Percentiles rank a stretch among this genome's conserved stretches.
These are phyloP conservation scores for Thelonectria discophora DNA, from an alignment of 2,329 filamentous ascomycete species.

Conservation along the genomic window DNA sequence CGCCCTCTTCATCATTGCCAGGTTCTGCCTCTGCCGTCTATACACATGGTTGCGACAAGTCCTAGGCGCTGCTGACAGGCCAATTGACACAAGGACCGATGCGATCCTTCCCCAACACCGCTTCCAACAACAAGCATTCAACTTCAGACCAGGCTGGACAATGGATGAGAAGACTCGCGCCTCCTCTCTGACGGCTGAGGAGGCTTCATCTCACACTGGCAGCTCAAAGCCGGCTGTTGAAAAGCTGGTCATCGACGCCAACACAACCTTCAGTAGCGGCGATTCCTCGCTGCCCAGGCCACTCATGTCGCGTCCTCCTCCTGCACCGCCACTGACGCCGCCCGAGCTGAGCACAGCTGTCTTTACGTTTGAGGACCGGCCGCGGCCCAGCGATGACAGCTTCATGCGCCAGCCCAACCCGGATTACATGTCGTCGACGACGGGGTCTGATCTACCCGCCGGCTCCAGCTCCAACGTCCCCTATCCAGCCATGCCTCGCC, in stretches of 20 bases:
- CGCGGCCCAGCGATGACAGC: constrained; percentile 44
- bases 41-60: constrained; percentile 43
- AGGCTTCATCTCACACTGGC: constrained; percentile 2
- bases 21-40: constrained; percentile 40
- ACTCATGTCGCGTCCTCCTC: constrained; percentile 52
- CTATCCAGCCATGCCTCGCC: constrained; percentile 48
- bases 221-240: constrained; percentile 23
- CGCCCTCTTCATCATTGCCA: constrained; percentile 48
- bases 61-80: constrained; percentile 36
- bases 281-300: constrained; percentile 41
- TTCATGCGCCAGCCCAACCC: constrained; percentile 61
- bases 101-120: constrained; percentile 31
- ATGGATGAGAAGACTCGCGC: constrained; percentile 42
- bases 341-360: constrained; percentile 54
- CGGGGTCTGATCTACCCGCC: constrained; percentile 39
- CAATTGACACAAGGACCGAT: constrained; percentile 27
- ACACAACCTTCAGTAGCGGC: constrained; percentile 29
- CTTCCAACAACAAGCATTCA: constrained; percentile 22
- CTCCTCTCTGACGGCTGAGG: constrained; percentile 17
- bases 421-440: constrained; percentile 55
- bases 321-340: constrained; percentile 60
- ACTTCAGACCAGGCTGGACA: constrained; percentile 33
- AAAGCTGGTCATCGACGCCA: constrained; percentile 40
- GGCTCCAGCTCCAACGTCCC: constrained; percentile 41
- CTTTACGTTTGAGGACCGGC: constrained; percentile 54